Conservation (phyloP, 1,284 basidiomycete genomes). For the Microbotryum lychnidis-dioicae region DNA sequence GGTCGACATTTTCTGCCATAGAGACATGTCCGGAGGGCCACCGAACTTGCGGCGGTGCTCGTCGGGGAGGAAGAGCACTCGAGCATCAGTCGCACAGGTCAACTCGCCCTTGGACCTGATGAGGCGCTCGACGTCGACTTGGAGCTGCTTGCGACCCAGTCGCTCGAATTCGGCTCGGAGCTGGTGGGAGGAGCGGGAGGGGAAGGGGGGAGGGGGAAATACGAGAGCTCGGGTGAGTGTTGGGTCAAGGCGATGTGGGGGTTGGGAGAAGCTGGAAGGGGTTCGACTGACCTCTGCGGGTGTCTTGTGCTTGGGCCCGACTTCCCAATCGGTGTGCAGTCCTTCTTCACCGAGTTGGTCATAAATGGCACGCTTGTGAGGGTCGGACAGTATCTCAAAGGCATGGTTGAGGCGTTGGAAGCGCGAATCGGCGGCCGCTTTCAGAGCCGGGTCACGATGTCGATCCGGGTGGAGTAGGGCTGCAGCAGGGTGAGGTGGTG, state of each 20-base stretch:
- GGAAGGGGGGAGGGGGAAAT: background rate
- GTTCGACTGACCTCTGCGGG: conserved; percentile 49
- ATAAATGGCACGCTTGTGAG: conserved; percentile 65
- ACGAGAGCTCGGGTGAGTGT: background rate
- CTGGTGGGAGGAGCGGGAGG: conserved; percentile 36
- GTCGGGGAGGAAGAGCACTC: conserved; percentile 21
- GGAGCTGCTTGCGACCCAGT: conserved; percentile 44
- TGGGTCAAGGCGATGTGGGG: background rate
- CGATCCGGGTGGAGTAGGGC: conserved; percentile 80
- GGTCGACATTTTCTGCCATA: conserved; percentile 11
- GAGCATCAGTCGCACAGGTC: conserved; percentile 23
- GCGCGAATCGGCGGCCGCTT: conserved; percentile 53
- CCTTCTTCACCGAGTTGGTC: conserved; percentile 63
- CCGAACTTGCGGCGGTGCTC: conserved; percentile 13
- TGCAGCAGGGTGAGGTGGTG: background rate
- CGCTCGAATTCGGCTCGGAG: conserved; percentile 47
- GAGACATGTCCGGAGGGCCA: conserved; percentile 6
- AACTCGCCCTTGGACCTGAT: conserved; percentile 45
- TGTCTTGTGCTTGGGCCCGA: conserved; percentile 46
- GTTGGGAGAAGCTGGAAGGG: background rate
- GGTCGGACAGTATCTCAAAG: conserved; percentile 55
- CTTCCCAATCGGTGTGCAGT: conserved; percentile 45
- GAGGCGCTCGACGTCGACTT: conserved; percentile 46
- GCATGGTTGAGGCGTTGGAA: conserved; percentile 67
- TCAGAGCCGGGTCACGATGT: conserved; percentile 54